These are phyloP conservation scores for Cryptococcus sp. DNA, from an alignment of 1,284 basidiomycete genomes.

Conservation along the genomic window DNA sequence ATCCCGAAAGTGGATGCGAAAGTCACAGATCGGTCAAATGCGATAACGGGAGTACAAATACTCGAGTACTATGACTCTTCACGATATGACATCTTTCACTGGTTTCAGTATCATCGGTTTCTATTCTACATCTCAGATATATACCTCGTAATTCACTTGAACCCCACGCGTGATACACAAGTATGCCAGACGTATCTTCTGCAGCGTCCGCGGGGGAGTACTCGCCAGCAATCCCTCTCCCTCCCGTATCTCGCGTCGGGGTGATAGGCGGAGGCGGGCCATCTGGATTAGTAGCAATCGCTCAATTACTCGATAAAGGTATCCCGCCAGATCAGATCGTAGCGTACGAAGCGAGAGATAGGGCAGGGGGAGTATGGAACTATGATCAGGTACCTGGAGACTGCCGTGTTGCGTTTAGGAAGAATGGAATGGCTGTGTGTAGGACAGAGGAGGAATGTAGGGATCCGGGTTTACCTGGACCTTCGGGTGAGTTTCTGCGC, in stretches of 20 bases:
- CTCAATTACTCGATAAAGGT: conserved; percentile 42
- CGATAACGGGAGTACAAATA: too few species aligned
- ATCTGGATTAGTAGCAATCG: conserved; percentile 46
- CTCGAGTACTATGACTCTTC: too few species aligned
- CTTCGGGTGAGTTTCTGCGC: conserved; percentile 15
- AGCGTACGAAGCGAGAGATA: conserved; percentile 21
- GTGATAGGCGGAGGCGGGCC: conserved; percentile 51
- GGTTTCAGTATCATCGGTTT: too few species aligned
- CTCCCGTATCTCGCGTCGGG: conserved; percentile 33
- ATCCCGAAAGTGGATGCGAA: too few species aligned
- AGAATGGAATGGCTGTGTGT: conserved; percentile 12
- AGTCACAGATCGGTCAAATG: too few species aligned
- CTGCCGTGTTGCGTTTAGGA: conserved; percentile 15
- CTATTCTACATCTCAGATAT: too few species aligned
- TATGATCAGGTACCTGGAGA: conserved; percentile 21
- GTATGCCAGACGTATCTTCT: too few species aligned
- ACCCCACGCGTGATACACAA: too few species aligned
- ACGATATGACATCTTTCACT: too few species aligned
- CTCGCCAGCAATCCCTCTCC: conserved; percentile 16
- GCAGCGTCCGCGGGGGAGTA: too few species aligned
- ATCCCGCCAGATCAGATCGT: conserved; percentile 7
- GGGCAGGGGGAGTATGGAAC: conserved; percentile 31
- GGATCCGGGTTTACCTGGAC: conserved; percentile 13
- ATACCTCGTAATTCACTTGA: too few species aligned
- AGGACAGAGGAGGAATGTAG: conserved; percentile 12